Evolutionary conservation across 495 filamentous ascomycete species (phyloP), one percentile per base, ranked within the genome.

Genomic region (Pseudomonodictys pantanalensis): DNA sequence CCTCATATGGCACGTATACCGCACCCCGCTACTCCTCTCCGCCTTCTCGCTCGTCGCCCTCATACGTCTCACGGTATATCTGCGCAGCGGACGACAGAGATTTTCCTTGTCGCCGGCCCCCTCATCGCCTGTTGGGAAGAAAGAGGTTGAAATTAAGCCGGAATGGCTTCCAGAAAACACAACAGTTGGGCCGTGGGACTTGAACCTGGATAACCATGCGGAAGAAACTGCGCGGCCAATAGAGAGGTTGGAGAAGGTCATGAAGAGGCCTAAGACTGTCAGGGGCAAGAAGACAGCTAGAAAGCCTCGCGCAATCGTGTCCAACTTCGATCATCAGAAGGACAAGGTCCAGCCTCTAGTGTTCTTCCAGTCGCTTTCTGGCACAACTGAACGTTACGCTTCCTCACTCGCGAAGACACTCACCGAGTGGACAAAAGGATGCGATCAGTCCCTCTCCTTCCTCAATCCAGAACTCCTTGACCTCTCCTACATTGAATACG

Each of bases 291-390:
- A 69, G 28, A 42, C 41, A n/a, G 30, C 23, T 10, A 56, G 11
- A 62, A 64, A 66, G 53, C 25, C 18, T 6, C 30, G 35, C 46
- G 67, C 18, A 26, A 69, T 48, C 56, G 62, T 0, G 2, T 9
- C 49, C 29, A 50, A 11, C 38, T 68, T 65, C 50, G 41, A 71
- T 39, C 30, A 45, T 32, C 67, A 59, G 29, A 61, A 29, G 20
- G 63, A 57, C 20, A 76, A 76, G 50, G 83, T 95, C 33, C 91
- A 95, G 68, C 80, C 86, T 1, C 73, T 95, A 20, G 77, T 97
- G 2, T 97, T 97, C 76, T 97, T 83, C 71, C 91, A 89, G 6
- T 93, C 91, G 7, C 75, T 96, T 58, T 92, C 87, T 18, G 87
- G 81, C 12, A 87, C 79, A 32, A 97, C 92, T 18, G 86, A 92